phyloP scores from a whole-genome alignment of 208 protist genomes.

The Acanthamoeba lenticulata region DNA sequence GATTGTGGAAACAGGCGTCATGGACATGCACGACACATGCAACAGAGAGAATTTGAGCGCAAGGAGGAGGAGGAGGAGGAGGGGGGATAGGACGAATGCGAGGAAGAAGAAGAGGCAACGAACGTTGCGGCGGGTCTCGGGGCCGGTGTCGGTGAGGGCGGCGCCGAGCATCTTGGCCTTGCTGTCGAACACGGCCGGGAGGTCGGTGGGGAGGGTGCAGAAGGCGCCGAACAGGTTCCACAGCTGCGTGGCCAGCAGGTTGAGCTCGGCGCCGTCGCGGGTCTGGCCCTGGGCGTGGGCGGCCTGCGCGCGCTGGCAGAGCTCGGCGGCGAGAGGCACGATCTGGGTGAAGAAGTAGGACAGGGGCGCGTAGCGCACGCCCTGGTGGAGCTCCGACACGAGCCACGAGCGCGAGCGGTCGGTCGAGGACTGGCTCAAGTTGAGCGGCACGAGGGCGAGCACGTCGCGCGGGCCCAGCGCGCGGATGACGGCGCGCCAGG shows the following conservation, averaged over 20 bases:
- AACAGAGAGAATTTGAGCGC: too few relatives aligned
- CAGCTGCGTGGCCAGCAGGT: neutral
- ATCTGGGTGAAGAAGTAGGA: neutral
- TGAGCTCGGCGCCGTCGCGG: neutral
- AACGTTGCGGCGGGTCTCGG: neutral
- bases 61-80: too few relatives aligned
- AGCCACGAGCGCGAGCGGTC: neutral
- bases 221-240: slow-evolving; percentile 8
- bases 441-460: neutral
- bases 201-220: slow-evolving; percentile 13
- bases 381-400: neutral
- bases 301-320: neutral
- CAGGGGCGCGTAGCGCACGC: neutral
- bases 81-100: too few relatives aligned
- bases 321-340: neutral
- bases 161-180: slow-evolving; percentile 24
- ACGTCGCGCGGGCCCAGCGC: neutral
- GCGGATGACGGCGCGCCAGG: neutral
- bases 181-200: neutral
- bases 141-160: neutral
- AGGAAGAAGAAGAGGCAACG: neutral
- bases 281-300: neutral
- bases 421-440: neutral
- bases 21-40: too few relatives aligned
- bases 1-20: neutral